A percentile compares a stretch with the other conserved stretches of the same genome.
Conservation (phyloP, 78 protist species). For the Dictyostelium intermedium region DNA sequence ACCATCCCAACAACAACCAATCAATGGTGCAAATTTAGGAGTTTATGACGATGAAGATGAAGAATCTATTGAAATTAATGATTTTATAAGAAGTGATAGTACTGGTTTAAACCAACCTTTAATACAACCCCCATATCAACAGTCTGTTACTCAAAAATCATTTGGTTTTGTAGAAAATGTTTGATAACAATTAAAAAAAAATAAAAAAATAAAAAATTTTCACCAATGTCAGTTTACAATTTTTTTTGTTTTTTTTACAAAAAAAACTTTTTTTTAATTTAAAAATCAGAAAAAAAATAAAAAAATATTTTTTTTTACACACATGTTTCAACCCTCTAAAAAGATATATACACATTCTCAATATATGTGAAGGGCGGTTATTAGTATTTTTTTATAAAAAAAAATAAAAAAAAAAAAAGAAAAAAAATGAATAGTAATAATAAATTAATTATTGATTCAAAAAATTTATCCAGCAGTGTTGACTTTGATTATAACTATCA, state of each 20-base stretch:
- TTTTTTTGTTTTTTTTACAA: background rate
- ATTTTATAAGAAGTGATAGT: background rate
- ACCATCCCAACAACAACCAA: background rate
- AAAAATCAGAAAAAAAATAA: no score
- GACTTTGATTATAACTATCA: background rate
- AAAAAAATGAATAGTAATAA: no score
- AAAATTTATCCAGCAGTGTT: background rate
- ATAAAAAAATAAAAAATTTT: background rate
- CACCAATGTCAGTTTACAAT: background rate
- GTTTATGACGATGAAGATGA: background rate
- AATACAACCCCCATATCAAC: background rate
- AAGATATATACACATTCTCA: no score
- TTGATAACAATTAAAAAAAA: background rate
- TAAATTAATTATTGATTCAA: background rate
- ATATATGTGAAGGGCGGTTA: background rate
- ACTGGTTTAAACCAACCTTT: background rate
- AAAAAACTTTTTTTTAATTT: no score
- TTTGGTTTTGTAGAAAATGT: slow-evolving; percentile 4
- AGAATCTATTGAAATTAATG: background rate
- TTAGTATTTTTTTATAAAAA: no score
- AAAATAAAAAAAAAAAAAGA: no score
- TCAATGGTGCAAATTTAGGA: background rate
- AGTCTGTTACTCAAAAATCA: background rate
- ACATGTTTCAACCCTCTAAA: no score
- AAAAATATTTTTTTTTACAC: no score